A percentile compares a stretch with the other conserved stretches of the same genome.
phyloP scores from a whole-genome alignment of 352 stramenopile genomes.

The Globisporangium ultimum region DNA sequence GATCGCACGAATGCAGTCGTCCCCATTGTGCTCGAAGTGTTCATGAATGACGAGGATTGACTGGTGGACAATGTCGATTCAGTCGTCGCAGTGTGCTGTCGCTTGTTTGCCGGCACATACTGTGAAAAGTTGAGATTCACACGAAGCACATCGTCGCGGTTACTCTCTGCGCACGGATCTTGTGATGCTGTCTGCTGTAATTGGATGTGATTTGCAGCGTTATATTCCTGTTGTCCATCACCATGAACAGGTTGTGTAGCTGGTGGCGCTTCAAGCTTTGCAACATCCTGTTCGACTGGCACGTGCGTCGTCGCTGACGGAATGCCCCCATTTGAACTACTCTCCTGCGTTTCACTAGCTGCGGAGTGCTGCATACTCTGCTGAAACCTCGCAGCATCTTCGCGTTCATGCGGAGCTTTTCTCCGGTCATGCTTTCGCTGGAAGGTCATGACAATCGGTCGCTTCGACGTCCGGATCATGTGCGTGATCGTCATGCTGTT shows the following conservation, averaged over 20 bases:
- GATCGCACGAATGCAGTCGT: too few species aligned
- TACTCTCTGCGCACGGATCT: neutral
- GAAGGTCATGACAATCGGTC: slow-evolving; percentile 50
- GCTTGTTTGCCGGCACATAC: neutral
- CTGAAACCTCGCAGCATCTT: neutral
- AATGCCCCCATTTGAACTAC: neutral
- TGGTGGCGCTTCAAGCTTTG: too few species aligned
- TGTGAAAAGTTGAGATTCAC: neutral
- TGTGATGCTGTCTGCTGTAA: neutral
- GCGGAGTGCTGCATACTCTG: neutral
- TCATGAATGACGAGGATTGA: too few species aligned
- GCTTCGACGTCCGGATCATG: slow-evolving; percentile 36
- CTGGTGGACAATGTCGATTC: too few species aligned
- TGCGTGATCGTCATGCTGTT: slow-evolving; percentile 39
- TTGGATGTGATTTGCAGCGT: neutral
- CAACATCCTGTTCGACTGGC: neutral
- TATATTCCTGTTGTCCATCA: too few species aligned
- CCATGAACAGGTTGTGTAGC: too few species aligned
- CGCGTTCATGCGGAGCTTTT: neutral
- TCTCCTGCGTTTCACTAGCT: neutral
- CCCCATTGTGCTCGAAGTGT: too few species aligned
- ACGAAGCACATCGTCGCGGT: neutral
- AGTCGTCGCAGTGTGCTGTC: too few species aligned
- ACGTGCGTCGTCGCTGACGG: neutral
- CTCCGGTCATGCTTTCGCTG: neutral